A percentile compares a stretch with the other conserved stretches of the same genome.
Conservation (phyloP, 345 rosid species). For the Syzygium aromaticum region DNA sequence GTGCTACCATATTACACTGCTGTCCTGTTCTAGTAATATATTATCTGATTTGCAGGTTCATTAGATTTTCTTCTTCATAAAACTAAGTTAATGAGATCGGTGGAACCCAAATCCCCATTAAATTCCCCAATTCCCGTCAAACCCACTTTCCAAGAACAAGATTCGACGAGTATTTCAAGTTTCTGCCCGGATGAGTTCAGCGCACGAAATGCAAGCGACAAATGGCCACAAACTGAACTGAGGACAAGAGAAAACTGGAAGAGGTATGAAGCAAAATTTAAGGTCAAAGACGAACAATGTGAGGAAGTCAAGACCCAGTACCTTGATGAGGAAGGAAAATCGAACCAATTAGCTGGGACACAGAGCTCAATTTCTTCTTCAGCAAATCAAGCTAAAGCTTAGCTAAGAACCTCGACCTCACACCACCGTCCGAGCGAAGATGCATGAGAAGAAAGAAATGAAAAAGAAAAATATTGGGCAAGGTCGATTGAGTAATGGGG, state of each 20-base stretch:
- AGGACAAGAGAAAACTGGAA: background rate
- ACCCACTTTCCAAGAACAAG: background rate
- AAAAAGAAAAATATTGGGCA: background rate
- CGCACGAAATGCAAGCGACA: background rate
- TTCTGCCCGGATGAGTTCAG: background rate
- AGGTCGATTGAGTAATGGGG: background rate
- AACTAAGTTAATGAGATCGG: background rate
- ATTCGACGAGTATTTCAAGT: background rate
- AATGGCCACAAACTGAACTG: background rate
- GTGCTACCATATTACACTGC: background rate
- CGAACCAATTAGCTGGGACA: background rate
- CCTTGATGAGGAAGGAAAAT: background rate
- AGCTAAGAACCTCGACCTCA: background rate
- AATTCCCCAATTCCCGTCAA: background rate
- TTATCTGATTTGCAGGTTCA: background rate
- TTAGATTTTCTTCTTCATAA: background rate
- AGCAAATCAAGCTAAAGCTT: constrained; percentile 7
- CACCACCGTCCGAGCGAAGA: background rate
- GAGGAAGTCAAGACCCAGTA: background rate
- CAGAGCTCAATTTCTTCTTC: background rate
- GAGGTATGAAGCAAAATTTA: background rate
- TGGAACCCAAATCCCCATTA: background rate
- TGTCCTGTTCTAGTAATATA: background rate
- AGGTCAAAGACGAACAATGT: background rate
- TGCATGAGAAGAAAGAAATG: background rate